phyloP scores from a whole-genome alignment of 2,329 filamentous ascomycete genomes.

The Alternaria gansuensis region DNA sequence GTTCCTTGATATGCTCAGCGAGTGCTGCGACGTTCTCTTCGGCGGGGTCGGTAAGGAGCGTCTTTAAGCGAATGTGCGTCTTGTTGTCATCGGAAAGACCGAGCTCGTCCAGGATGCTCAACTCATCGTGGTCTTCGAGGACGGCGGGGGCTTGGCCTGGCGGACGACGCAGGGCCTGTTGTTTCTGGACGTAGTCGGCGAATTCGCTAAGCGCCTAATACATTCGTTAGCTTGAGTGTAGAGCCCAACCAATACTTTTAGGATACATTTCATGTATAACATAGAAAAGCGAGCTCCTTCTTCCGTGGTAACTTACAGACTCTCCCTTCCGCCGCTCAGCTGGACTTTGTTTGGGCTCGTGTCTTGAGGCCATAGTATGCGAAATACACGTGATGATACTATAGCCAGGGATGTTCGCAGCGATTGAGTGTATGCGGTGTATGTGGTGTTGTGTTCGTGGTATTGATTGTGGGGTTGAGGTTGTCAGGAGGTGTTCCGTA shows the following conservation, averaged over 20 bases:
- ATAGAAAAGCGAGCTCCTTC: neutral
- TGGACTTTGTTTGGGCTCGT: conserved; percentile 67
- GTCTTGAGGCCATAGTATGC: conserved; percentile 46
- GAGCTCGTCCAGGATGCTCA: conserved; percentile 86
- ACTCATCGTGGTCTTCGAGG: conserved; percentile 79
- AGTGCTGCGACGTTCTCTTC: conserved; percentile 71
- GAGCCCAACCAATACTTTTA: neutral
- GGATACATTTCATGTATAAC: neutral
- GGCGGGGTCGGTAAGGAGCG: conserved; percentile 70
- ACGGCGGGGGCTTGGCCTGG: conserved; percentile 49
- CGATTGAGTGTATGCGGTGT: neutral
- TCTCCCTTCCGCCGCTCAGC: conserved; percentile 89
- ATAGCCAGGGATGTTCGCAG: neutral
- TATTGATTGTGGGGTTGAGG: conserved; percentile 16
- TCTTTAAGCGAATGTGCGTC: conserved; percentile 71
- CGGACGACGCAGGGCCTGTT: conserved; percentile 74
- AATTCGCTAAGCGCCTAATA: conserved; percentile 86
- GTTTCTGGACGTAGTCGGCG: conserved; percentile 95
- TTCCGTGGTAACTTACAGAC: conserved; percentile 65
- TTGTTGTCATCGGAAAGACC: conserved; percentile 75
- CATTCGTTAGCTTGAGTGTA: conserved; percentile 1
- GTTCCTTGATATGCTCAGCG: conserved; percentile 69
- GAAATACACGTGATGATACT: neutral
- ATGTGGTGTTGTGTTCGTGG: conserved; percentile 21
- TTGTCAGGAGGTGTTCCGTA: conserved; percentile 34